These are phyloP conservation scores for Paramecium biaurelia DNA, from an alignment of 73 alveolate genomes.

Conservation along the genomic window DNA sequence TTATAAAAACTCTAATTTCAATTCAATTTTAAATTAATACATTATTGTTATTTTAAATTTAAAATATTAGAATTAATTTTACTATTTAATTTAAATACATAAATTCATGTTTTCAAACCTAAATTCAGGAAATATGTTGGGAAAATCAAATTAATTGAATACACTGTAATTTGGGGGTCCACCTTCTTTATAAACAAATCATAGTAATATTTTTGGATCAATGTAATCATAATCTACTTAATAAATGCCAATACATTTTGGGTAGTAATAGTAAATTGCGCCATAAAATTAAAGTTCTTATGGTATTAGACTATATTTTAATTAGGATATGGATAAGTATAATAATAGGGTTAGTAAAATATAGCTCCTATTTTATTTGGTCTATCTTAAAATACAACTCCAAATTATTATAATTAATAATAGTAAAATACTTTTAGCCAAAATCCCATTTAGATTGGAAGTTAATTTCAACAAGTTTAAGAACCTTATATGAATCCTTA, in stretches of 20 bases:
- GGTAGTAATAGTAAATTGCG: not conserved
- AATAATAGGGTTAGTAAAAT: not conserved
- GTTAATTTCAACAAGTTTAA: not conserved
- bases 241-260: not conserved
- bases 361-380: not conserved
- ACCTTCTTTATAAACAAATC: not conserved
- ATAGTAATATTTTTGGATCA: not conserved
- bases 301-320: not conserved
- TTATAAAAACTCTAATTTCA: not conserved
- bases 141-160: not conserved
- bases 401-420: not conserved
- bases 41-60: not conserved
- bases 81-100: not conserved
- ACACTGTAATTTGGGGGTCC: not conserved
- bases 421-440: not conserved
- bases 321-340: not conserved
- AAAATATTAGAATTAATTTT: not conserved
- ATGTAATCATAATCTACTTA: not conserved
- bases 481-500: not conserved
- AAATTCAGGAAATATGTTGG: not conserved
- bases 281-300: not conserved
- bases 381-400: not conserved
- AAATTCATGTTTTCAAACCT: not conserved
- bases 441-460: not conserved
- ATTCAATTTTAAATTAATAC: no score